Base-by-base conservation (phyloP, 441 rosid genomes). In the Iberis amara region DNA sequence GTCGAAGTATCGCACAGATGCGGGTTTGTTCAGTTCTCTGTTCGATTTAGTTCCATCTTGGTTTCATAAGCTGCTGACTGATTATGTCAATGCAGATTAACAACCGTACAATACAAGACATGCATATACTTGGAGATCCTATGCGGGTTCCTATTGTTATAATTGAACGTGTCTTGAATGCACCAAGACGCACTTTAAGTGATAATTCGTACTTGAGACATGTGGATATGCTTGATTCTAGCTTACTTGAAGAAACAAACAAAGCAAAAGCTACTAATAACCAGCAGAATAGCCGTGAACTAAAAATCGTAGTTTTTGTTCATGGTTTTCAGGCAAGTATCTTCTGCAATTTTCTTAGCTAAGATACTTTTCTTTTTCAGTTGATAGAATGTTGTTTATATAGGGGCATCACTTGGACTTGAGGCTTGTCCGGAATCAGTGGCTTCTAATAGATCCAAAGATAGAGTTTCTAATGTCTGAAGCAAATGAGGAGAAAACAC, bases 321-420 rank as follows among this genome's bases (percentile, higher is more conserved):
- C 99, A 89, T 72, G 99, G 97, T 38, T 94, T 94, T 77, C 96
- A 89, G 97, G 99, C 76, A 83, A 64, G 81, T 55, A 47, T 39
- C 49, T 11, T n/a, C n/a, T n/a, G n/a, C n/a, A n/a, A n/a, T n/a
- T n/a, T n/a, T n/a, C n/a, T n/a, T n/a, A n/a, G n/a, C n/a, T n/a
- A n/a, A n/a, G n/a, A n/a, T n/a, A n/a, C n/a, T n/a, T n/a, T n/a
- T n/a, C n/a, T n/a, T n/a, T n/a, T n/a, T n/a, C n/a, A n/a, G n/a
- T n/a, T n/a, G n/a, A n/a, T n/a, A n/a, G n/a, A n/a, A n/a, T n/a
- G n/a, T n/a, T n/a, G n/a, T n/a, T n/a, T n/a, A n/a, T n/a, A 55
- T 46, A 88, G 97, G 99, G 97, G 55, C 94, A 94, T 76, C 99
- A 86, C 72, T 77, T 94, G 64, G 99, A 89, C 78, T 62, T 94